Conservation (phyloP, 1,284 basidiomycete species). For the Trametes versicolor region DNA sequence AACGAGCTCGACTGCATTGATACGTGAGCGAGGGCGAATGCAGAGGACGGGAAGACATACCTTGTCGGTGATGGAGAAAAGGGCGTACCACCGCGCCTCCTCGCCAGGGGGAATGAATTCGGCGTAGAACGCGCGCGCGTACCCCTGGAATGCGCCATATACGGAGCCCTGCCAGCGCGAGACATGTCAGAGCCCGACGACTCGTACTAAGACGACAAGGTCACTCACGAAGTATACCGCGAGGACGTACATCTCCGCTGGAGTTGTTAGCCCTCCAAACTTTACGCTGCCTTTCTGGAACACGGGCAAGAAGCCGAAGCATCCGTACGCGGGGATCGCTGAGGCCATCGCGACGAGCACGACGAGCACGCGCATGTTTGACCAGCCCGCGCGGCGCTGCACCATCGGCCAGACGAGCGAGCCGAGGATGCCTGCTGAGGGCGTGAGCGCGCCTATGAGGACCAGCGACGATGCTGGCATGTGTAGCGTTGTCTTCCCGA, state of each 20-base stretch:
- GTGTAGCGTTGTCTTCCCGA: constrained; percentile 82
- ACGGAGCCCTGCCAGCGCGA: constrained; percentile 58
- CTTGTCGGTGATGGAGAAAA: constrained; percentile 92
- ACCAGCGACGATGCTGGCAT: constrained; percentile 79
- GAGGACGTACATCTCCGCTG: constrained; percentile 85
- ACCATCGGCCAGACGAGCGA: constrained; percentile 76
- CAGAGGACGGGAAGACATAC: constrained; percentile 45
- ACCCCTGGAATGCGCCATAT: constrained; percentile 84
- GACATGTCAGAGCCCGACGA: not conserved
- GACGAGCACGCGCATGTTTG: constrained; percentile 75
- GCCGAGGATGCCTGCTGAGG: constrained; percentile 76
- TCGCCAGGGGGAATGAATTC: constrained; percentile 82
- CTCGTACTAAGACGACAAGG: constrained; percentile 20
- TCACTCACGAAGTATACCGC: constrained; percentile 82
- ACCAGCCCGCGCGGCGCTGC: constrained; percentile 68
- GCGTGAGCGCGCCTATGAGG: constrained; percentile 75
- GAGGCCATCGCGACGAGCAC: constrained; percentile 73
- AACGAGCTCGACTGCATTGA: constrained; percentile 81
- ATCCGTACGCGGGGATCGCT: constrained; percentile 84
- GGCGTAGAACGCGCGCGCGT: constrained; percentile 82
- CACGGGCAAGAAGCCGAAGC: constrained; percentile 76
- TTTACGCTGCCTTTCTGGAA: constrained; percentile 51
- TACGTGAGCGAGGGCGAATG: not conserved
- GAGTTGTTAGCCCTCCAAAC: constrained; percentile 80
- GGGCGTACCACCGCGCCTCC: constrained; percentile 80